These are phyloP conservation scores for Aechmea fasciata DNA, from an alignment of 176 grass and related monocot species.

Conservation along the genomic window DNA sequence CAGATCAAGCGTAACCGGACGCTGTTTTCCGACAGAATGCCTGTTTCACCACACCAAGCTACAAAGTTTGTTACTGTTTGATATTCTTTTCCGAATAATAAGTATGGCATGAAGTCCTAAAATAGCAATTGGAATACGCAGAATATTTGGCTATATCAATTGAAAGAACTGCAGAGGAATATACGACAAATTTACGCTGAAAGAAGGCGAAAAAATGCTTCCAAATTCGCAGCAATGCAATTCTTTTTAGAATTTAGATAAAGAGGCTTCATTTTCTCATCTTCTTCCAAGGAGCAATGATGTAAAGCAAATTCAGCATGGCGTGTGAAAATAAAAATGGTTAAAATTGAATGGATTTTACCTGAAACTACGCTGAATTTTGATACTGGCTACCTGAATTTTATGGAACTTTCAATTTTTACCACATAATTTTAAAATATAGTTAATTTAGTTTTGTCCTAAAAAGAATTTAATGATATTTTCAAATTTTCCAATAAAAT, in stretches of 20 bases:
- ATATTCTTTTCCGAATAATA: neutral
- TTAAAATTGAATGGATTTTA: too few species aligned
- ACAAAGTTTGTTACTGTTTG: neutral
- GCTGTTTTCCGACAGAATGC: slow-evolving; percentile 86
- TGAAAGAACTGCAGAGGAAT: too few species aligned
- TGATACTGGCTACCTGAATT: neutral
- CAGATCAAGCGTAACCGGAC: slow-evolving; percentile 53
- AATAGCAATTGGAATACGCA: neutral
- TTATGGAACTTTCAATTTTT: neutral
- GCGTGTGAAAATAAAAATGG: too few species aligned
- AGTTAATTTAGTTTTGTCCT: neutral
- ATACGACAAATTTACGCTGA: too few species aligned
- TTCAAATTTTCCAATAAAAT: neutral
- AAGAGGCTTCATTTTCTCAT: too few species aligned
- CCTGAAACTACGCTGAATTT: too few species aligned
- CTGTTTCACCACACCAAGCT: slow-evolving; percentile 29
- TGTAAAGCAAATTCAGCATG: too few species aligned
- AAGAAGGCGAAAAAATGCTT: too few species aligned
- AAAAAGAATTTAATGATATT: neutral
- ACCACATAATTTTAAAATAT: neutral
- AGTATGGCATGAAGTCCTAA: neutral
- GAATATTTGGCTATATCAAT: too few species aligned
- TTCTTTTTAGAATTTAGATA: too few species aligned
- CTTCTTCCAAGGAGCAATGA: too few species aligned
- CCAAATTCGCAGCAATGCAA: too few species aligned